Percentiles rank a stretch among this genome's conserved stretches.
phyloP scores from a whole-genome alignment of 73 alveolate genomes.

The Tetrahymena thermophila region DNA sequence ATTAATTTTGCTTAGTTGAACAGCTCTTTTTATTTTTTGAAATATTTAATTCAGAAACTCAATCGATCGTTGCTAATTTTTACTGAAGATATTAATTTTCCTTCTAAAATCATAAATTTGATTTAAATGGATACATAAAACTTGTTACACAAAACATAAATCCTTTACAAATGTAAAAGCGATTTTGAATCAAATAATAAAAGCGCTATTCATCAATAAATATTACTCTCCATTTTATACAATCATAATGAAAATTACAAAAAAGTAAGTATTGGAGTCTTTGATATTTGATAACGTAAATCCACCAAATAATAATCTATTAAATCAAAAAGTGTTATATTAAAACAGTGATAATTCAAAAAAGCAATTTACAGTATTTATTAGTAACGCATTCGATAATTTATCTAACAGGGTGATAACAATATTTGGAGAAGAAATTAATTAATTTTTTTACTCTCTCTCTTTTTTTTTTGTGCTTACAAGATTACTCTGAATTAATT shows the following conservation, averaged over 20 bases:
- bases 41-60: not conserved
- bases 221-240: not conserved
- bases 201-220: not conserved
- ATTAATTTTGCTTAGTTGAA: not conserved
- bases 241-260: no score
- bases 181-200: not conserved
- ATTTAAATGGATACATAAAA: not conserved
- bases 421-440: not conserved
- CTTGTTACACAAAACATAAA: no score
- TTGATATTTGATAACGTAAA: not conserved
- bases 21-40: not conserved
- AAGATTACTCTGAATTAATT: not conserved
- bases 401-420: not conserved
- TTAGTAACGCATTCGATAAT: not conserved
- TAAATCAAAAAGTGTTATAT: no score
- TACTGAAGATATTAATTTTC: not conserved
- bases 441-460: not conserved
- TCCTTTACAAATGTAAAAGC: not conserved
- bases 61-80: not conserved
- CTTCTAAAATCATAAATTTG: not conserved
- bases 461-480: not conserved
- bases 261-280: not conserved
- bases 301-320: not conserved
- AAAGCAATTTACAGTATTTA: not conserved
- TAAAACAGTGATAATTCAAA: not conserved